Evolutionary conservation across 306 rosid species (phyloP).

Genomic region (Glycine tomentella): DNA sequence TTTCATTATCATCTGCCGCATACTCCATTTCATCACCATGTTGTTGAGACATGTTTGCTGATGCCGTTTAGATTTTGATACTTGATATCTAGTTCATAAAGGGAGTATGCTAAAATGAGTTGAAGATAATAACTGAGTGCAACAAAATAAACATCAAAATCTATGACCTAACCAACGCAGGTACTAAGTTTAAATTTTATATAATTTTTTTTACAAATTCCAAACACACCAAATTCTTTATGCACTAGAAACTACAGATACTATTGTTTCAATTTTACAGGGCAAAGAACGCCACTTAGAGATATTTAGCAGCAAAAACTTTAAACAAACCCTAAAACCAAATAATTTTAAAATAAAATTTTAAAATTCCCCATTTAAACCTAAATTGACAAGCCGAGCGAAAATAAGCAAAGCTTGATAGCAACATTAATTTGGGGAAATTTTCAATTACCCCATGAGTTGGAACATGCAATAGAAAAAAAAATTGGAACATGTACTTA

Average conservation of each 20-base stretch:
- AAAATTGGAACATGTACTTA: no score
- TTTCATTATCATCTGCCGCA: constrained; percentile 54
- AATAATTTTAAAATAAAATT: neutral
- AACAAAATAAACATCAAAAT: constrained; percentile 17
- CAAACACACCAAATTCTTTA: constrained; percentile 24
- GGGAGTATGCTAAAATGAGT: constrained; percentile 10
- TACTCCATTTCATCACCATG: constrained; percentile 55
- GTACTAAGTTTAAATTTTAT: neutral
- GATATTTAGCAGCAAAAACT: constrained; percentile 32
- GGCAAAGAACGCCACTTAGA: neutral
- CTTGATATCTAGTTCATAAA: constrained; percentile 35
- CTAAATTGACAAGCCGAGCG: constrained; percentile 13
- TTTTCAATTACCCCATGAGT: constrained; percentile 18
- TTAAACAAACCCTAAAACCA: constrained; percentile 44
- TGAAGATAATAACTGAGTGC: neutral
- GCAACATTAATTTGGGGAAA: neutral
- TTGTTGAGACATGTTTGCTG: constrained; percentile 52
- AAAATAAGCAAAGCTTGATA: neutral
- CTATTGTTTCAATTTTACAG: constrained; percentile 4
- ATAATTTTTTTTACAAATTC: no score
- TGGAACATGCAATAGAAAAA: neutral
- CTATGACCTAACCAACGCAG: neutral
- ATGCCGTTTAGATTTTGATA: neutral
- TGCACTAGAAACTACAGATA: constrained; percentile 1
- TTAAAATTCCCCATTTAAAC: neutral